Evolutionary conservation across 73 alveolate genomes (phyloP), one percentile per base, ranked within the genome.

Genomic region (Blepharisma japonicum): DNA sequence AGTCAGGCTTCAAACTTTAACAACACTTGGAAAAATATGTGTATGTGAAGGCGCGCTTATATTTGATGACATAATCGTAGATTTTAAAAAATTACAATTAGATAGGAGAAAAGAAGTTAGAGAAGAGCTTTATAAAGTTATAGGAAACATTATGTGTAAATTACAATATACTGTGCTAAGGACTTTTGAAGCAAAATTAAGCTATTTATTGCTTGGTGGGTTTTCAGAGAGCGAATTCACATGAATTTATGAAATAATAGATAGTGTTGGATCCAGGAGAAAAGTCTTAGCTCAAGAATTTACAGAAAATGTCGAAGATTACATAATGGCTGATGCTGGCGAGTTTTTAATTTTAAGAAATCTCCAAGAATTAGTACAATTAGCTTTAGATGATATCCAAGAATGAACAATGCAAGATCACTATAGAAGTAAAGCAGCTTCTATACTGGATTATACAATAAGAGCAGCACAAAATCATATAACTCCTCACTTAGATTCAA

Each of bases 361-460:
- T 25, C 18, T 61, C 4, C 14, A 25, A 61, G 46, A 61, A 18
- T 20, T 61, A 2, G 47, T 61, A 14, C 18, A 61, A 20, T 14
- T 61, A 8, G 11, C 47, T 61, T 25, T 61, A 18, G 38, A 8
- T 61, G 74, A 61, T 61, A 61, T 61, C 14, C 74, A 61, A 61
- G 74, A 61, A 4, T 61, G 74, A 39, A 61, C 74, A 9, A 61
- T 61, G 14, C 74, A 61, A 25, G 74, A 61, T 5, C 23, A 14
- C 14, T 61, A 61, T 39, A n/a, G 74, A 20, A 61, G 74, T 25
- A n/a, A 39, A 61, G 74, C 74, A 14, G 74, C 23, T n/a, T 14
- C 11, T n/a, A 25, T 20, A 9, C 14, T 61, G 39, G 23, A 61
- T 8, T 14, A 61, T 61, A 39, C 46, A 9, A 25, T 61, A 14